Base-by-base conservation (phyloP, 345 rosid species). In the Streptanthus diversifolius region DNA sequence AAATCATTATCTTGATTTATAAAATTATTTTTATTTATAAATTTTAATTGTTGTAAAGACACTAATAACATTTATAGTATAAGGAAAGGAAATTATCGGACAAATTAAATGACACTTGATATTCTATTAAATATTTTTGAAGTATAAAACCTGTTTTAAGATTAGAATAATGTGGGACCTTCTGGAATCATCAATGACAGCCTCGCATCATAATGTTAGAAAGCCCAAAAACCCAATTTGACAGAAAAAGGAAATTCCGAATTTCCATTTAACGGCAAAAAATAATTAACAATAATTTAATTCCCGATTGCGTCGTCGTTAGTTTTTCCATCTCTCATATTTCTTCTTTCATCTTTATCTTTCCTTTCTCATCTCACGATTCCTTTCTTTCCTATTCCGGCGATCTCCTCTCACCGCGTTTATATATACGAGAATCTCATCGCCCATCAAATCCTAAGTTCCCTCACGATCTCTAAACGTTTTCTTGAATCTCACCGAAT, bases 281-380 rank as follows among this genome's bases (percentile, higher is more conserved):
- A 5, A n/a, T 2, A n/a, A 33, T 1, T 13, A 41, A 25, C 0
- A 14, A 24, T 4, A 6, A 3, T 32, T 56, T 22, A 33, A 36
- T 18, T 49, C 25, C 6, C 37, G 39, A 35, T 60, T 71, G 52
- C 75, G 1, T 71, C 40, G 68, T 60, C 59, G 7, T 36, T 25
- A 60, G 22, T 60, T 47, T 60, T n/a, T 13, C 68, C n/a, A 10
- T 60, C 40, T 45, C 47, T 12, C 51, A 58, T 11, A 2, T 36
- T 35, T 7, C 60, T 7, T 21, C n/a, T 24, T 43, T 37, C 18
- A 21, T 33, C 21, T 7, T 15, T 27, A 0, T 33, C 7, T 25
- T 48, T 5, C 57, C 25, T 58, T 58, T 48, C 40, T 60, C 68
- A 35, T 59, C 19, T 45, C 47, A 1, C 48, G 74, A 69, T 69